phyloP scores from a whole-genome alignment of 2,329 filamentous ascomycete genomes.

The Cryphonectria naterciae region DNA sequence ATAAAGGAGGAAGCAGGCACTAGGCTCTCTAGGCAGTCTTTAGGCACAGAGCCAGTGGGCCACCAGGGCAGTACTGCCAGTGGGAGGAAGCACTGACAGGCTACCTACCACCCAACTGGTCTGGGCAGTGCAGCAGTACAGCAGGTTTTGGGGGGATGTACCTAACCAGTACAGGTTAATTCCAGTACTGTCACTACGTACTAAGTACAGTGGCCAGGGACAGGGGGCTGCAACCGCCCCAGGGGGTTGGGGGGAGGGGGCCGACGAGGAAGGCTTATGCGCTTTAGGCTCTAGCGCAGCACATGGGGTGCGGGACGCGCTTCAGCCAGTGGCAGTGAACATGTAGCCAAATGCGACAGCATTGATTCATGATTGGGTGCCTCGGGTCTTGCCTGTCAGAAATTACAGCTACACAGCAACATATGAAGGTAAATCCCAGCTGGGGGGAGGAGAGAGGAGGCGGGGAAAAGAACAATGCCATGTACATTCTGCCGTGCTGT shows the following conservation, averaged over 20 bases:
- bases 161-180: not conserved
- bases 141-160: constrained; percentile 1
- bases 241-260: not conserved
- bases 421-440: not conserved
- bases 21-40: not conserved
- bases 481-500: not conserved
- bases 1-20: constrained; percentile 14
- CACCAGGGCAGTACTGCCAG: not conserved
- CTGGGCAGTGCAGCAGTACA: constrained; percentile 3
- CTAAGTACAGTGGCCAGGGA: not conserved
- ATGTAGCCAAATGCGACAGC: constrained; percentile 4
- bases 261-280: constrained; percentile 1
- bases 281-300: constrained; percentile 2
- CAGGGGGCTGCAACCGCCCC: constrained; percentile 1
- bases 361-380: not conserved
- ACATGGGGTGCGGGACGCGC: constrained; percentile 2
- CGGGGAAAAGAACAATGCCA: not conserved
- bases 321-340: constrained; percentile 9
- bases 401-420: not conserved
- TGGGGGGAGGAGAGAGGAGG: not conserved
- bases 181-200: too few species aligned
- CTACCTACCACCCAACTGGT: not conserved
- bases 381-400: not conserved
- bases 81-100: not conserved
- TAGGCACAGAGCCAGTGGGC: not conserved